Percentiles rank a stretch among this genome's conserved stretches.
These are phyloP conservation scores for Cytospora paraplurivora DNA, from an alignment of 2,329 filamentous ascomycete species.

Conservation along the genomic window DNA sequence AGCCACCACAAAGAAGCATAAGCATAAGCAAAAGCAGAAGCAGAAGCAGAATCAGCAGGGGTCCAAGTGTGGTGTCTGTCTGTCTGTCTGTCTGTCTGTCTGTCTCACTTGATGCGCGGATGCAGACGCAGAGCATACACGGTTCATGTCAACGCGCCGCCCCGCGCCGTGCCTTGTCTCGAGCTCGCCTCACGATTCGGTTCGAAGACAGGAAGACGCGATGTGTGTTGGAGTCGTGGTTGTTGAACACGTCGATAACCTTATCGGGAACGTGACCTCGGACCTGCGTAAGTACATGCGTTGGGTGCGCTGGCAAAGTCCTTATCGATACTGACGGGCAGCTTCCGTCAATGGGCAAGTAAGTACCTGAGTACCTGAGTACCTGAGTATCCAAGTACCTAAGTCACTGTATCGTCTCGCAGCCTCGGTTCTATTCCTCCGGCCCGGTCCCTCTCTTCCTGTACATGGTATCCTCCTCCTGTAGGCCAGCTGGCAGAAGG, in stretches of 20 bases:
- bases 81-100: background rate
- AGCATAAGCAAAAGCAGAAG: background rate
- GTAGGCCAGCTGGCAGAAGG: conserved; percentile 18
- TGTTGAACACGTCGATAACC: conserved; percentile 13
- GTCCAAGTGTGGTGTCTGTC: too few relatives aligned
- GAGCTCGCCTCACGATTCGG: background rate
- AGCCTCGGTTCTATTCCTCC: background rate
- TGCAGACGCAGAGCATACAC: conserved; percentile 17
- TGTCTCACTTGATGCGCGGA: conserved; percentile 12
- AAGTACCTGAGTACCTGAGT: too few relatives aligned
- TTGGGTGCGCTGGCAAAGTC: conserved; percentile 2
- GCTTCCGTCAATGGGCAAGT: conserved; percentile 10
- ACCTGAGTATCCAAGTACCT: too few relatives aligned
- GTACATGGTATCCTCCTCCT: background rate
- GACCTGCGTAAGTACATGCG: background rate
- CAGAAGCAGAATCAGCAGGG: background rate
- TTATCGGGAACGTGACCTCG: conserved; percentile 14
- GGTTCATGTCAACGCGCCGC: conserved; percentile 16
- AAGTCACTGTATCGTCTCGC: conserved; percentile 1
- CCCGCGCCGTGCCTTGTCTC: background rate
- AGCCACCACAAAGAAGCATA: too few relatives aligned
- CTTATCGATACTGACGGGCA: conserved; percentile 4
- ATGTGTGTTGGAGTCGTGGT: conserved; percentile 10
- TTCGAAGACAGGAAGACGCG: conserved; percentile 16
- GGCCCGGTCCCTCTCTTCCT: background rate